These are phyloP conservation scores for Echinochloa phyllopogon DNA, from an alignment of 176 grass and related monocot species.

Conservation along the genomic window DNA sequence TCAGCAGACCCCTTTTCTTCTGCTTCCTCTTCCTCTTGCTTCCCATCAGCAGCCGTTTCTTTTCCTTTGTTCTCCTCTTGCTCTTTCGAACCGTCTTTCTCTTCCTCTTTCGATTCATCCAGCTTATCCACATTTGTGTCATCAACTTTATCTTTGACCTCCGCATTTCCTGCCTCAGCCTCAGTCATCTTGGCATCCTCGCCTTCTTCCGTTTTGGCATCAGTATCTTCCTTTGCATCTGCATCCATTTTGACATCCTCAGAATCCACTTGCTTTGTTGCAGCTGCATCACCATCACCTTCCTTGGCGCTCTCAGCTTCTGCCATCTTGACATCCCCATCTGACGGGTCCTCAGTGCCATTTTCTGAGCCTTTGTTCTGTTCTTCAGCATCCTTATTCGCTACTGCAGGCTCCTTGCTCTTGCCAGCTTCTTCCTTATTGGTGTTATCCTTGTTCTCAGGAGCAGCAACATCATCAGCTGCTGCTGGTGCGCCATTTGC, in stretches of 20 bases:
- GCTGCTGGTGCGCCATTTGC: constrained; percentile 49
- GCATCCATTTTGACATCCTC: constrained; percentile 37
- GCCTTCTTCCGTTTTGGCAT: constrained; percentile 12
- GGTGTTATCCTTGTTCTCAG: constrained; percentile 28
- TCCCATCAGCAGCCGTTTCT: background rate
- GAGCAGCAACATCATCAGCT: constrained; percentile 22
- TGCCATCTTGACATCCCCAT: constrained; percentile 45
- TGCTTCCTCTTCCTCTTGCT: constrained; percentile 14
- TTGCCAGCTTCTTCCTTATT: constrained; percentile 39
- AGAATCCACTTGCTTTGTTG: constrained; percentile 29
- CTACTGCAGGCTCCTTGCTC: constrained; percentile 20
- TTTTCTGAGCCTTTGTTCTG: constrained; percentile 49
- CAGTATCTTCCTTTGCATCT: constrained; percentile 26
- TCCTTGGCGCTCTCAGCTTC: constrained; percentile 44
- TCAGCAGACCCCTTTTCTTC: constrained; percentile 4
- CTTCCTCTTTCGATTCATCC: constrained; percentile 40
- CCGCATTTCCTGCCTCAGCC: constrained; percentile 28
- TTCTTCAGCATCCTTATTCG: constrained; percentile 26
- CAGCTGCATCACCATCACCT: constrained; percentile 23
- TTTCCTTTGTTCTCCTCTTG: constrained; percentile 36
- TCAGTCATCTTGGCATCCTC: constrained; percentile 48
- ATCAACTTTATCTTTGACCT: constrained; percentile 32
- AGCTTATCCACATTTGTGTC: constrained; percentile 10
- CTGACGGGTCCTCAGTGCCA: constrained; percentile 17
- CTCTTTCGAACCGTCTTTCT: constrained; percentile 11